These are phyloP conservation scores for Calocybe gangraenosa DNA, from an alignment of 768 basidiomycete genomes.

Conservation along the genomic window DNA sequence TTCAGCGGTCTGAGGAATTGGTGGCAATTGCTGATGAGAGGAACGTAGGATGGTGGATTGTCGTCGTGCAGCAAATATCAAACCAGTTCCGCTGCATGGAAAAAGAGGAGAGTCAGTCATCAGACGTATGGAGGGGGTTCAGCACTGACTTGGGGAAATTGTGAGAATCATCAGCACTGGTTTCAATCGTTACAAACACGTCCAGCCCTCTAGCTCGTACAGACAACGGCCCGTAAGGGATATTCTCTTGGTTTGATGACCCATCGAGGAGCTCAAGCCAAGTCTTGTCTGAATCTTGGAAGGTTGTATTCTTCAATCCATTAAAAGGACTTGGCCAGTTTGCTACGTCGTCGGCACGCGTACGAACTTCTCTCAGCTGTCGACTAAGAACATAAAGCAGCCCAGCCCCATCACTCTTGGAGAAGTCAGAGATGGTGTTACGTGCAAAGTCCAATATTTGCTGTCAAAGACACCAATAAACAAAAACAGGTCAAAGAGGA, in stretches of 20 bases:
- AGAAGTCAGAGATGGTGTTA: slow-evolving; percentile 38
- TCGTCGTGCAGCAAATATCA: slow-evolving; percentile 39
- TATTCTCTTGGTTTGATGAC: slow-evolving; percentile 61
- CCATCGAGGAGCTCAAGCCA: slow-evolving; percentile 71
- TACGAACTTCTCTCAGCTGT: slow-evolving; percentile 44
- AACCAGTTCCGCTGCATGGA: slow-evolving; percentile 45
- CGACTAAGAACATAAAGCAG: slow-evolving; percentile 46
- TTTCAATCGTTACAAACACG: slow-evolving; percentile 73
- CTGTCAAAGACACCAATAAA: slow-evolving; percentile 21
- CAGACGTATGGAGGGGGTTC: neutral
- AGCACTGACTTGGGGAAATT: slow-evolving; percentile 65
- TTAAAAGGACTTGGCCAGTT: slow-evolving; percentile 67
- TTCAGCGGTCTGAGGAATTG: slow-evolving; percentile 47
- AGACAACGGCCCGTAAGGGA: slow-evolving; percentile 69
- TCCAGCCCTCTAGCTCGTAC: slow-evolving; percentile 68
- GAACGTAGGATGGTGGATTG: slow-evolving; percentile 38
- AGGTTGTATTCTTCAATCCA: slow-evolving; percentile 44
- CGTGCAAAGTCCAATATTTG: slow-evolving; percentile 45
- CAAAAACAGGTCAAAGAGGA: neutral
- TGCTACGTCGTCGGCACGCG: slow-evolving; percentile 55
- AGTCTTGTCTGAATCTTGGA: slow-evolving; percentile 45
- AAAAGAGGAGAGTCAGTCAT: neutral
- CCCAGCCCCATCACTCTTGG: slow-evolving; percentile 28
- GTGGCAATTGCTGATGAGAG: slow-evolving; percentile 61
- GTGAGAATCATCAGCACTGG: slow-evolving; percentile 51